phyloP scores from a whole-genome alignment of 352 stramenopile species.

The Phytophthora colocasiae region DNA sequence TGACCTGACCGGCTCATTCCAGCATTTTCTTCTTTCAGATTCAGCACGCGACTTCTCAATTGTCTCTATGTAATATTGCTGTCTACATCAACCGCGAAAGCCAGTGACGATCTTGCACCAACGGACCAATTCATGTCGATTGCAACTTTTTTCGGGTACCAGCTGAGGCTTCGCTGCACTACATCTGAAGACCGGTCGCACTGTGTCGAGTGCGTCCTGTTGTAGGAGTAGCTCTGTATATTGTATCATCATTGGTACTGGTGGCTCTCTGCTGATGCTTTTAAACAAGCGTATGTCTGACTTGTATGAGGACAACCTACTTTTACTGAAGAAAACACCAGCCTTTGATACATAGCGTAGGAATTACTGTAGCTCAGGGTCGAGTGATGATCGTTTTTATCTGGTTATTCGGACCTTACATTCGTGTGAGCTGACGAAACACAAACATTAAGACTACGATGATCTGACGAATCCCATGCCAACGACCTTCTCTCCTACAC shows the following conservation, averaged over 20 bases:
- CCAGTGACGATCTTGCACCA: conserved; percentile 78
- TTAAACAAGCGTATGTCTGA: conserved; percentile 92
- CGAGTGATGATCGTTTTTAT: conserved; percentile 73
- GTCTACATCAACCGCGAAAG: conserved; percentile 36
- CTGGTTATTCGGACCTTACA: conserved; percentile 64
- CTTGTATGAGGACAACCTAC: conserved; percentile 69
- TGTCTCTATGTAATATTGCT: conserved; percentile 3
- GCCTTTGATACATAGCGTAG: too few species aligned
- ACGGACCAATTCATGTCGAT: conserved; percentile 92
- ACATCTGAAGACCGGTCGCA: background rate
- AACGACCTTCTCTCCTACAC: background rate
- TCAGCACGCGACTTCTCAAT: too few species aligned
- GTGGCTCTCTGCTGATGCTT: conserved; percentile 63
- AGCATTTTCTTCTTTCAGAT: conserved; percentile 14
- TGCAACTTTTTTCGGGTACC: conserved; percentile 92
- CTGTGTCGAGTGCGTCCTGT: conserved; percentile 5
- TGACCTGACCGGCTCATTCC: conserved; percentile 20
- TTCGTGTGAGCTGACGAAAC: conserved; percentile 70
- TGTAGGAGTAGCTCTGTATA: conserved; percentile 7
- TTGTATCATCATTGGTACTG: background rate
- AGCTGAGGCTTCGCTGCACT: conserved; percentile 71
- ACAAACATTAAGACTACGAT: conserved; percentile 88
- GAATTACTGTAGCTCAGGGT: conserved; percentile 14
- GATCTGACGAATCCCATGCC: conserved; percentile 66
- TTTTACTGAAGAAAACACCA: conserved; percentile 56